Conservation (phyloP, 176 grass and related monocot genomes). For the Carex cristatella region DNA sequence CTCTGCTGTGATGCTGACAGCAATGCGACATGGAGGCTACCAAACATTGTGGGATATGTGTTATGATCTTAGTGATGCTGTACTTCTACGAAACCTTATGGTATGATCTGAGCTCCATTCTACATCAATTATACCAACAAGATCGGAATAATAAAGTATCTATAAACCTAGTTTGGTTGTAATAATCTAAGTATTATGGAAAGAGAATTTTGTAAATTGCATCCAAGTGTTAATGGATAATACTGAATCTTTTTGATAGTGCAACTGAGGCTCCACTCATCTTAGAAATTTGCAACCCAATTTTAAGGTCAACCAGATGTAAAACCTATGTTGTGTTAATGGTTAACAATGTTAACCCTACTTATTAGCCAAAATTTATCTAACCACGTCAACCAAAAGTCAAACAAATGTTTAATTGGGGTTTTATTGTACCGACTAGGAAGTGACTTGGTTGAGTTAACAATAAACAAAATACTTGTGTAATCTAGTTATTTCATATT, state of each 20-base stretch:
- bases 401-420: not conserved
- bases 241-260: not conserved
- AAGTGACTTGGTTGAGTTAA: not conserved
- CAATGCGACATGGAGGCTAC: slow-evolving; percentile 85
- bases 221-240: not conserved
- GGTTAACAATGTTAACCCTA: not conserved
- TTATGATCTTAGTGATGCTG: slow-evolving; percentile 89
- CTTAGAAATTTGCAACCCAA: not conserved
- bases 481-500: not conserved
- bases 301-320: not conserved
- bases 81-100: slow-evolving; percentile 81
- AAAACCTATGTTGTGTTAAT: not conserved
- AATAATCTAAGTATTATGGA: not conserved
- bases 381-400: not conserved
- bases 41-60: slow-evolving; percentile 96
- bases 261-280: not conserved
- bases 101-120: slow-evolving; percentile 40
- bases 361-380: not conserved
- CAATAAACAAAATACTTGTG: not conserved
- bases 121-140: not conserved
- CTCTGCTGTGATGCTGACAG: slow-evolving; percentile 72
- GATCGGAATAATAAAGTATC: not conserved
- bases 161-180: not conserved
- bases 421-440: not conserved
- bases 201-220: not conserved